A percentile compares a stretch with the other conserved stretches of the same genome.
Conservation (phyloP, 495 filamentous ascomycete species). For the Penicillium riverlandense region DNA sequence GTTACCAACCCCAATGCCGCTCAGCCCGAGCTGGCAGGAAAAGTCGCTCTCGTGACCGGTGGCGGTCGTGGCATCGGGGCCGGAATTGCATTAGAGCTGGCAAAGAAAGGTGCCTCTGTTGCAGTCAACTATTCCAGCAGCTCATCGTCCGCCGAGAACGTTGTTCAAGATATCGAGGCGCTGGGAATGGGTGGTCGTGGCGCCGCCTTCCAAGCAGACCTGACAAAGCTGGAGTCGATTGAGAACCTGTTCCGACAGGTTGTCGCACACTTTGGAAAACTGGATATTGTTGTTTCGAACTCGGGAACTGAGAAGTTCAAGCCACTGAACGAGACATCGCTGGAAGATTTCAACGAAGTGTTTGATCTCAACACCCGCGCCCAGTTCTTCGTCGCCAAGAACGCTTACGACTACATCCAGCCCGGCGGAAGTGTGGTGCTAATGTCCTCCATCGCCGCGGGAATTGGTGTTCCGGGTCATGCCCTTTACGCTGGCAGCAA, state of each 20-base stretch:
- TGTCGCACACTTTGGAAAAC: conserved; percentile 56
- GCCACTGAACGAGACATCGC: conserved; percentile 57
- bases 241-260: conserved; percentile 55
- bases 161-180: conserved; percentile 52
- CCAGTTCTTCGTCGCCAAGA: conserved; percentile 79
- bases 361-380: conserved; percentile 71
- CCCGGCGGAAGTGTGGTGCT: conserved; percentile 57
- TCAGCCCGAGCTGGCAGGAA: conserved; percentile 44
- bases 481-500: conserved; percentile 71
- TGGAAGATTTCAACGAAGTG: conserved; percentile 68
- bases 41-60: conserved; percentile 69
- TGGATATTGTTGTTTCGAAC: conserved; percentile 67
- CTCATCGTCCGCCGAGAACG: conserved; percentile 52
- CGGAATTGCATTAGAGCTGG: conserved; percentile 71
- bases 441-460: conserved; percentile 50
- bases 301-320: conserved; percentile 45
- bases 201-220: conserved; percentile 67
- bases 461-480: conserved; percentile 60
- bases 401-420: conserved; percentile 62
- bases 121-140: conserved; percentile 72
- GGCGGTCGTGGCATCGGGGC: conserved; percentile 67
- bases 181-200: conserved; percentile 55
- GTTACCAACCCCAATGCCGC: conserved; percentile 7
- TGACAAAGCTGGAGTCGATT: conserved; percentile 60
- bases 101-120: conserved; percentile 60